Conservation (phyloP, 2,329 filamentous ascomycete species). For the Fusarium decemcellulare region DNA sequence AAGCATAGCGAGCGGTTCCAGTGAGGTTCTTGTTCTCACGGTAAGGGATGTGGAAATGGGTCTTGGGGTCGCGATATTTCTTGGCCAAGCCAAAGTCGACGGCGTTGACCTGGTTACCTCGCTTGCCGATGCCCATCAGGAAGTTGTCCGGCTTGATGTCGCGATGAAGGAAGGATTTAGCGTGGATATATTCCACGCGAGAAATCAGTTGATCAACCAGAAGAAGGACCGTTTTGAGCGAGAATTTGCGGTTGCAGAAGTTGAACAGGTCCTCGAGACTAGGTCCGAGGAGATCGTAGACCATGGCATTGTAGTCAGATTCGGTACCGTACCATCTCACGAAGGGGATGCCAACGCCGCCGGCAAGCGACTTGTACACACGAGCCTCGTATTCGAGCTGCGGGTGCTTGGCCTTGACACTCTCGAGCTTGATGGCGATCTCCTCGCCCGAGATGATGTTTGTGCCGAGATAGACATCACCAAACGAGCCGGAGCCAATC, state of each 20-base stretch:
- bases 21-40: constrained; percentile 84
- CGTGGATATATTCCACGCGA: constrained; percentile 99
- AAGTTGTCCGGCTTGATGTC: constrained; percentile 11
- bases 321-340: constrained; percentile 99
- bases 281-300: constrained; percentile 65
- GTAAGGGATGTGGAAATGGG: constrained; percentile 74
- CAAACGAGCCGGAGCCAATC: constrained; percentile 97
- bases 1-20: constrained; percentile 11
- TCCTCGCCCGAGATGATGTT: constrained; percentile 99
- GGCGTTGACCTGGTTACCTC: constrained; percentile 98
- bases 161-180: constrained; percentile 51
- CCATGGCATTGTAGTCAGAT: constrained; percentile 99
- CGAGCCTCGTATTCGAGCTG: constrained; percentile 99
- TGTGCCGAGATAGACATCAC: constrained; percentile 98
- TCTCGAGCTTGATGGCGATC: constrained; percentile 99
- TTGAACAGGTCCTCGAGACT: constrained; percentile 5
- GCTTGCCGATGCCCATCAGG: constrained; percentile 93
- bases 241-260: constrained; percentile 91
- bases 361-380: constrained; percentile 90
- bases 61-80: constrained; percentile 99
- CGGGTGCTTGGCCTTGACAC: constrained; percentile 99
- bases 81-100: constrained; percentile 98
- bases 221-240: constrained; percentile 96
- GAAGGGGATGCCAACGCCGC: constrained; percentile 97
- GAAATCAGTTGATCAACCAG: constrained; percentile 98